These are phyloP conservation scores for Spizellomyces sp. DNA, from an alignment of 192 early-diverging fungal genomes.

Conservation along the genomic window DNA sequence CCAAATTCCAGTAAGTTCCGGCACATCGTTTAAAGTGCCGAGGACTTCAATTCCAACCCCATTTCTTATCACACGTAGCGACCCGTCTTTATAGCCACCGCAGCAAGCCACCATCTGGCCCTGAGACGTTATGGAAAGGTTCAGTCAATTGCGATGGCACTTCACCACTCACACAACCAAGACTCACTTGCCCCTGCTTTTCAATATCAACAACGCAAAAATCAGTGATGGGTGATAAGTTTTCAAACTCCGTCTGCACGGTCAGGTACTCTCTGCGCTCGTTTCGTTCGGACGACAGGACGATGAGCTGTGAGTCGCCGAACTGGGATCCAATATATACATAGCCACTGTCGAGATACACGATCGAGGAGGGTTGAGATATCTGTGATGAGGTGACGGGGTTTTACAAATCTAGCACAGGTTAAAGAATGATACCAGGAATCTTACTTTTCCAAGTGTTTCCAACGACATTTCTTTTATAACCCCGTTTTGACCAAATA, in stretches of 20 bases:
- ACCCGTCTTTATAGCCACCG: constrained; percentile 73
- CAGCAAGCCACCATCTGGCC: constrained; percentile 85
- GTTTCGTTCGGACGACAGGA: constrained; percentile 44
- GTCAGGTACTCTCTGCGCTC: constrained; percentile 52
- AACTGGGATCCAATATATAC: constrained; percentile 84
- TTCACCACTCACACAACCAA: background rate
- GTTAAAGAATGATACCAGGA: background rate
- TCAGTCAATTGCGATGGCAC: too few species aligned
- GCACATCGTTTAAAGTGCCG: constrained; percentile 57
- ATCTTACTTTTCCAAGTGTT: constrained; percentile 53
- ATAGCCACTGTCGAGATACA: constrained; percentile 68
- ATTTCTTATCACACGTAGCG: constrained; percentile 80
- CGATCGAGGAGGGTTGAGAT: constrained; percentile 53
- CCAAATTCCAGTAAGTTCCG: constrained; percentile 77
- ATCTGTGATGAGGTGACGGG: constrained; percentile 25
- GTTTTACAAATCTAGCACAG: background rate
- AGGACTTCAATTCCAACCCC: constrained; percentile 83
- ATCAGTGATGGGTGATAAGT: constrained; percentile 83
- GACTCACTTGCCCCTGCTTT: constrained; percentile 57
- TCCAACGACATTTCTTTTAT: constrained; percentile 44
- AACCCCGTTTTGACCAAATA: constrained; percentile 19
- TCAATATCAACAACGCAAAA: constrained; percentile 82
- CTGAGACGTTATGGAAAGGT: constrained; percentile 21
- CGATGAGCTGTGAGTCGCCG: constrained; percentile 80
- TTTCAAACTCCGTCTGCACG: constrained; percentile 62